A percentile compares a stretch with the other conserved stretches of the same genome.
phyloP scores from a whole-genome alignment of 805 yeast genomes.

The Saccharomycopsis sp. region DNA sequence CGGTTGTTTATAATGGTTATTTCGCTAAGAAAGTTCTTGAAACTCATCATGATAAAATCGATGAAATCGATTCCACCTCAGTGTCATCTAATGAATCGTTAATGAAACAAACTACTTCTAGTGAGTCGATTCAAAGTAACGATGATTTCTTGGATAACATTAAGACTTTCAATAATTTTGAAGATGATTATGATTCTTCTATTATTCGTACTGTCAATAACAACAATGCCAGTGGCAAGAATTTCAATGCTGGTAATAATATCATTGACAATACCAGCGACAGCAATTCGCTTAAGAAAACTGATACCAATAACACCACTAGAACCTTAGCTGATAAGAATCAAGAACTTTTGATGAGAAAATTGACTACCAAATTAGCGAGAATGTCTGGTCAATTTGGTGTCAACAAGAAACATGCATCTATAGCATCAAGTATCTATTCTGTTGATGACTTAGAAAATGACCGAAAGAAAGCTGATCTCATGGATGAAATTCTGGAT shows the following conservation, averaged over 20 bases:
- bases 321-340: slow-evolving; percentile 12
- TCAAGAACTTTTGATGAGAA: slow-evolving; percentile 18
- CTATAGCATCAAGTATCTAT: slow-evolving; percentile 19
- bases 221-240: neutral
- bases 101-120: neutral
- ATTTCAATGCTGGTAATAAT: neutral
- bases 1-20: slow-evolving; percentile 19
- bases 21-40: slow-evolving; percentile 13
- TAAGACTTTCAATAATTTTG: slow-evolving; percentile 1
- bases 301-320: neutral
- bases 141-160: slow-evolving; percentile 9
- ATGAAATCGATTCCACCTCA: neutral
- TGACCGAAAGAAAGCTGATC: neutral
- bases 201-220: neutral
- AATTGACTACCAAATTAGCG: slow-evolving; percentile 18
- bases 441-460: slow-evolving; percentile 14
- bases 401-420: slow-evolving; percentile 10
- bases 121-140: neutral
- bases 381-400: slow-evolving; percentile 21
- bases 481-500: neutral
- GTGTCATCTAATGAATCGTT: neutral
- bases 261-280: neutral
- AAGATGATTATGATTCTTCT: neutral
- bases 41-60: neutral
- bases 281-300: neutral